These are phyloP conservation scores for Limonium bicolor DNA, from an alignment of 148 eudicot genomes.

Conservation along the genomic window DNA sequence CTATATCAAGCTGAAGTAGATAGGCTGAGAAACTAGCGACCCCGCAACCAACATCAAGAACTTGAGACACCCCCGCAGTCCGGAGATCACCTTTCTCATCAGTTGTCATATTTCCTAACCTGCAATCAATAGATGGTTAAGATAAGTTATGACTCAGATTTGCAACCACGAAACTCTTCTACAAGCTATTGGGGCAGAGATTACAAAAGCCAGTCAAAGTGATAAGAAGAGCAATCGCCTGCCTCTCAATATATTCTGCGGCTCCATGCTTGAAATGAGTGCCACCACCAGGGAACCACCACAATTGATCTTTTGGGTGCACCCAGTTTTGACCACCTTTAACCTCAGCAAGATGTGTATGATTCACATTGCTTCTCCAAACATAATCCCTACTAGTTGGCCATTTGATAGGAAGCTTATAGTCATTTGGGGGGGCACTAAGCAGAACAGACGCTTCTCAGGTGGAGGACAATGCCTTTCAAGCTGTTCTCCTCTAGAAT, in stretches of 20 bases:
- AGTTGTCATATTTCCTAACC: conserved; percentile 93
- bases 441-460: conserved; percentile 75
- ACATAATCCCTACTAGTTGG: conserved; percentile 91
- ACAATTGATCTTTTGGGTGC: conserved; percentile 56
- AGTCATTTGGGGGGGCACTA: conserved; percentile 89
- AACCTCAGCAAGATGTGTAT: conserved; percentile 84
- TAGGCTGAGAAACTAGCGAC: conserved; percentile 95
- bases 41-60: conserved; percentile 96
- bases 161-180: not conserved
- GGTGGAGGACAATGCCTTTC: conserved; percentile 88
- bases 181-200: not conserved
- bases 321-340: conserved; percentile 99
- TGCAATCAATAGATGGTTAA: conserved; percentile 11
- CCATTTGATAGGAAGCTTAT: conserved; percentile 90
- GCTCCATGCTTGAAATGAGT: conserved; percentile 99
- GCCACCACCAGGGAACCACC: conserved; percentile 99
- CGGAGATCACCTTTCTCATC: conserved; percentile 67
- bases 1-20: conserved; percentile 62
- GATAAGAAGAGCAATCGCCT: not conserved
- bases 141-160: not conserved
- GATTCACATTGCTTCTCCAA: conserved; percentile 90
- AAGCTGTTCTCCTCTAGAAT: conserved; percentile 67
- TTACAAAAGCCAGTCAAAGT: not conserved
- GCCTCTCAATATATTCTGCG: conserved; percentile 86
- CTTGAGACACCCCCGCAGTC: conserved; percentile 79